These are phyloP conservation scores for Melaleuca alternifolia DNA, from an alignment of 345 rosid species.

Conservation along the genomic window DNA sequence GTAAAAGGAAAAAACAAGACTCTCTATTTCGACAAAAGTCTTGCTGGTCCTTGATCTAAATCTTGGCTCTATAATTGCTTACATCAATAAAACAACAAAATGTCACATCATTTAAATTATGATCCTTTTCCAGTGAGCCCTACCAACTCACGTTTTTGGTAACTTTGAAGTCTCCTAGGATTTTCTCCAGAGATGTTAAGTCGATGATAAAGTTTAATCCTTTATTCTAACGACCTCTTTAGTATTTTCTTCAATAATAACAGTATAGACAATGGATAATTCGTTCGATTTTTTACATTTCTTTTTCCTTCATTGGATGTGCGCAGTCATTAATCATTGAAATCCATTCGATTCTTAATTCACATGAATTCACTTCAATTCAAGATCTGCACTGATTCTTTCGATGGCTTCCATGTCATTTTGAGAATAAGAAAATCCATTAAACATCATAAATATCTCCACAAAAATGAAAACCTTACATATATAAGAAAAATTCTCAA, in stretches of 20 bases:
- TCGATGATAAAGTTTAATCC: too few relatives aligned
- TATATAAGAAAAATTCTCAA: not conserved
- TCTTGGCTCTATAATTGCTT: not conserved
- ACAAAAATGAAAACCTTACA: not conserved
- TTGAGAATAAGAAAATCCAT: not conserved
- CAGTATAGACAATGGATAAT: too few relatives aligned
- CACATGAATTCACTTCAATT: not conserved
- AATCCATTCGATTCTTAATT: not conserved
- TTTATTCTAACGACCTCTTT: too few relatives aligned
- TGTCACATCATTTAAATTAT: not conserved
- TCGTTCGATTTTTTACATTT: not conserved
- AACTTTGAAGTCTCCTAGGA: not conserved
- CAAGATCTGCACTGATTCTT: not conserved
- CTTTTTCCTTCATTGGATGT: not conserved
- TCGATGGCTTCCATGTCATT: not conserved
- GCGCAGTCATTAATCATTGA: too few relatives aligned
- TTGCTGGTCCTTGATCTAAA: not conserved
- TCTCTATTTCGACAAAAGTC: not conserved
- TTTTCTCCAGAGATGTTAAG: too few relatives aligned
- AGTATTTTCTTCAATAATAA: too few relatives aligned
- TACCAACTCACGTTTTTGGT: not conserved
- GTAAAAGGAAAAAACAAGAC: not conserved
- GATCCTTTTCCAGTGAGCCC: not conserved
- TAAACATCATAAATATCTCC: not conserved
- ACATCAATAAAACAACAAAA: not conserved